phyloP scores from a whole-genome alignment of 2,329 filamentous ascomycete genomes.

The Conoideocrella luteorostrata region DNA sequence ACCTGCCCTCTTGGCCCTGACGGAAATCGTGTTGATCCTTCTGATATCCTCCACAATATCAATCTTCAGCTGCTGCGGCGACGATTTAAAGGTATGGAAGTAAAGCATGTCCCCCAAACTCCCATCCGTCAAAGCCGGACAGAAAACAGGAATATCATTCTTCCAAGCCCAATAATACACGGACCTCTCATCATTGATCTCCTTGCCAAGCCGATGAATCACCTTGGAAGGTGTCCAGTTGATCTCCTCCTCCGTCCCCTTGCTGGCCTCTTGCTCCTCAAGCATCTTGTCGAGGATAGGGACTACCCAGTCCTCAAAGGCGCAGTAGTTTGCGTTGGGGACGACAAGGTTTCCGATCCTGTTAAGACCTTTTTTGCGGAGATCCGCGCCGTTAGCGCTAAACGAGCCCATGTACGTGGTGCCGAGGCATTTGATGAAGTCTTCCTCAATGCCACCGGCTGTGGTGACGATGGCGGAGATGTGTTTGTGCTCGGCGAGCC shows the following conservation, averaged over 20 bases:
- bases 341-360: conserved; percentile 94
- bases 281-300: conserved; percentile 94
- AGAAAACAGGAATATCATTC: conserved; percentile 96
- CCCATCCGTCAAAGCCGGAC: conserved; percentile 89
- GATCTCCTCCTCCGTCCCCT: conserved; percentile 60
- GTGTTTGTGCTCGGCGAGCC: conserved; percentile 86
- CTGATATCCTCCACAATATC: conserved; percentile 94
- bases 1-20: conserved; percentile 78
- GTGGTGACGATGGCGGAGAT: conserved; percentile 92
- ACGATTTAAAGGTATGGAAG: conserved; percentile 92
- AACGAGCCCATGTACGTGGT: conserved; percentile 91
- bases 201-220: conserved; percentile 81
- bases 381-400: conserved; percentile 63
- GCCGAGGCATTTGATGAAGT: conserved; percentile 96
- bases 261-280: conserved; percentile 81
- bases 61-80: conserved; percentile 72
- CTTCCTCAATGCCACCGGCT: conserved; percentile 91
- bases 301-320: conserved; percentile 95
- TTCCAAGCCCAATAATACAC: conserved; percentile 98
- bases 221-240: conserved; percentile 93
- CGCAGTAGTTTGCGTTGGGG: conserved; percentile 91
- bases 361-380: conserved; percentile 84
- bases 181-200: conserved; percentile 87
- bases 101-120: conserved; percentile 97
- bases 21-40: conserved; percentile 84